These are phyloP conservation scores for Leptodermis oblonga DNA, from an alignment of 257 asterid species.

Conservation along the genomic window DNA sequence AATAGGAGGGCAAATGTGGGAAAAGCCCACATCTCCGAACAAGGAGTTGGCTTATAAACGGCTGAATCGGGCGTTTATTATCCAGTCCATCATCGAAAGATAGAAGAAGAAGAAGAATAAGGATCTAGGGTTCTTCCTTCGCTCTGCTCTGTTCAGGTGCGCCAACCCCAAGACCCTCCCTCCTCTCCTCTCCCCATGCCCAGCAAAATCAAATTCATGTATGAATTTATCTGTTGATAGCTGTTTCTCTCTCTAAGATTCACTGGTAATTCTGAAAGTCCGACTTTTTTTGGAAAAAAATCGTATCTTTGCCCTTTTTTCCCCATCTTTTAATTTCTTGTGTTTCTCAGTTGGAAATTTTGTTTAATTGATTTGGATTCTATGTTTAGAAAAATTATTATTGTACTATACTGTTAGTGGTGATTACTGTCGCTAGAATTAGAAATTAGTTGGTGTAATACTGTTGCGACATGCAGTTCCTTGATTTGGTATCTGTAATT, in stretches of 20 bases:
- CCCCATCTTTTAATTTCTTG: too few relatives aligned
- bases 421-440: background rate
- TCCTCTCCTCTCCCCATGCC: background rate
- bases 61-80: background rate
- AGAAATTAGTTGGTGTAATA: background rate
- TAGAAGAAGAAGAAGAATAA: background rate
- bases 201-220: background rate
- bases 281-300: background rate
- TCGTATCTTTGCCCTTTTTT: background rate
- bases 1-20: background rate
- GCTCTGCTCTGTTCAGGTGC: slow-evolving; percentile 20
- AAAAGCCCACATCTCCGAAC: background rate
- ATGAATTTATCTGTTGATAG: background rate
- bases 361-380: background rate
- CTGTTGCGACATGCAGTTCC: background rate
- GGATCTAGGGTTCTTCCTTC: slow-evolving; percentile 25
- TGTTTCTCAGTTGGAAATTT: background rate
- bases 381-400: background rate
- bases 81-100: background rate
- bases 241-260: background rate
- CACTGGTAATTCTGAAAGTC: background rate
- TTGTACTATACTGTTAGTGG: background rate
- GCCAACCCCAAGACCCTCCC: background rate
- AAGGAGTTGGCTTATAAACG: background rate
- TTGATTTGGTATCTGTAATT: background rate